Evolutionary conservation across 805 yeast genomes (phyloP), one percentile per base, ranked within the genome.

Genomic region (Lipomyces japonicus): DNA sequence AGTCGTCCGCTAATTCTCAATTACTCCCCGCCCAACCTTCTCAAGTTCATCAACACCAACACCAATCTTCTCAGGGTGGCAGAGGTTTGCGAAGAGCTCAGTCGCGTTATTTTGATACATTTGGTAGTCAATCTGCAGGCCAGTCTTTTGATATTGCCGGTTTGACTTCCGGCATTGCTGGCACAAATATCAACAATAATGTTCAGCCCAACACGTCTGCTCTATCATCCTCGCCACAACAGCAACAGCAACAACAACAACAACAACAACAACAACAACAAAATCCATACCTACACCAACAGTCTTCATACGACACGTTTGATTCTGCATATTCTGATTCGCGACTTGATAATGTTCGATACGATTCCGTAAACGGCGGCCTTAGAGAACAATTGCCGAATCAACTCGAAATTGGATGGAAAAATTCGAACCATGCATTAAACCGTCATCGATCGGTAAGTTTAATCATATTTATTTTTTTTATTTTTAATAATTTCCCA

Each of bases 101-200:
- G 39, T 51, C 55, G 5, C 42, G 55, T 14, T 46, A 51, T 30
- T 51, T 51, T 36, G 55, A 51, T 6, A 31, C 49, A 4, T 34
- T 39, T 26, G 19, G 28, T 32, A 45, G 26, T 19, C 26, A 45
- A 24, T 22, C 19, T 9, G 18, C 23, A 9, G 37, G 37, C 37
- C 21, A 14, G 7, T 6, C 21, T 6, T 21, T 44, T 21, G 47
- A 44, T 23, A 32, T 44, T 21, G 26, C 16, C 28, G 42, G 42
- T 4, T 42, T 50, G 19, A n/a, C 53, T 30, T 28, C 37, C 23
- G 43, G 46, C 16, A 18, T 50, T 18, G 40, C 48, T 6, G 50
- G 43, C 2, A 16, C 45, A 9, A 50, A 34, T 22, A 31, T 50
- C 21, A 23, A 43, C 9, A 31, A 18, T 23, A 28, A 16, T 19